These are phyloP conservation scores for Nannochloropsis salina DNA, from an alignment of 108 stramenopile species.

Conservation along the genomic window DNA sequence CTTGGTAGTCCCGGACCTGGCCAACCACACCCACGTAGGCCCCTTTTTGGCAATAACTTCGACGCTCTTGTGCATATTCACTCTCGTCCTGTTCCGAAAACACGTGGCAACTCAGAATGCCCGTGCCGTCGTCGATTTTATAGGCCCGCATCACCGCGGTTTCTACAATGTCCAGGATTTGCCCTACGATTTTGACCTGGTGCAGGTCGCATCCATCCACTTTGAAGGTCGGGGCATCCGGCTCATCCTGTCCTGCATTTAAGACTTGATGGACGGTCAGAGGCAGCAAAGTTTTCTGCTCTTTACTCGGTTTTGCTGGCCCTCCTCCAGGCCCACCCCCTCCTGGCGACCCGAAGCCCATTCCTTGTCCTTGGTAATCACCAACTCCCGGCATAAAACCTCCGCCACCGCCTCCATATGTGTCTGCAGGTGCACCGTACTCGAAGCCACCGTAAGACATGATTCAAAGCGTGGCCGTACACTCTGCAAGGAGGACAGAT, in stretches of 20 bases:
- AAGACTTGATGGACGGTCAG: background rate
- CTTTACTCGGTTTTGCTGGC: background rate
- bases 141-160: slow-evolving; percentile 13
- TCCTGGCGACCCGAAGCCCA: background rate
- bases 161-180: background rate
- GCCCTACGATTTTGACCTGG: slow-evolving; percentile 6
- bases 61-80: background rate
- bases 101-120: background rate
- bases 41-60: background rate
- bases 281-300: slow-evolving; percentile 13
- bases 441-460: slow-evolving; percentile 19
- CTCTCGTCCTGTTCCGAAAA: background rate
- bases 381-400: background rate
- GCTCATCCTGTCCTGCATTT: background rate
- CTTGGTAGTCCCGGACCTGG: slow-evolving; percentile 21
- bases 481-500: no score
- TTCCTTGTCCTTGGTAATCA: background rate
- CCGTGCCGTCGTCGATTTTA: background rate
- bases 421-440: slow-evolving; percentile 10
- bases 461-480: background rate
- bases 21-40: background rate
- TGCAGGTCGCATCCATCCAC: background rate
- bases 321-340: background rate
- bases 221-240: background rate
- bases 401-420: background rate